These are phyloP conservation scores for Sugiyamaella paludigena DNA, from an alignment of 1,139 yeast genomes.

Conservation along the genomic window DNA sequence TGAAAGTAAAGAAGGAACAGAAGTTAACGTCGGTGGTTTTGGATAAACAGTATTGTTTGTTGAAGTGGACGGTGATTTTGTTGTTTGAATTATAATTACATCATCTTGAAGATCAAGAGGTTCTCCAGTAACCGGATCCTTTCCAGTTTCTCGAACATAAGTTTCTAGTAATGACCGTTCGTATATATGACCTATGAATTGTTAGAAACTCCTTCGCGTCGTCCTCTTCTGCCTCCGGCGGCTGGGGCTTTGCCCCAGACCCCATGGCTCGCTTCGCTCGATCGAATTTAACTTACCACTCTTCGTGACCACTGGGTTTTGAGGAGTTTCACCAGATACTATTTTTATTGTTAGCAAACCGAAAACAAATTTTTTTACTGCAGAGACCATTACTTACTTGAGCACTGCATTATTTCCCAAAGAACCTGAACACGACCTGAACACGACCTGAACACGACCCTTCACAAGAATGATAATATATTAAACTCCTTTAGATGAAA, in stretches of 20 bases:
- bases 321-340: conserved; percentile 68
- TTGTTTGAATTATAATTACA: conserved; percentile 44
- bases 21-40: conserved; percentile 52
- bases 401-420: conserved; percentile 29
- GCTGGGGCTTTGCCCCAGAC: too few species aligned
- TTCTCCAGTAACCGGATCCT: conserved; percentile 74
- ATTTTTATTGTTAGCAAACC: background rate
- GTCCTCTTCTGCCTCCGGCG: too few species aligned
- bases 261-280: background rate
- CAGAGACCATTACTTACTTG: conserved; percentile 32
- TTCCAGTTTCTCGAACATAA: conserved; percentile 62
- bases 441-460: too few species aligned
- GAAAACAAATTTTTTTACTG: too few species aligned
- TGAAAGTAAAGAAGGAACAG: conserved; percentile 75
- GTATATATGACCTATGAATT: conserved; percentile 49
- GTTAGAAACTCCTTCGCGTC: conserved; percentile 1
- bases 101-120: conserved; percentile 60
- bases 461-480: too few species aligned
- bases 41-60: conserved; percentile 39
- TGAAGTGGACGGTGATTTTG: background rate
- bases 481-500: too few species aligned
- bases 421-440: too few species aligned
- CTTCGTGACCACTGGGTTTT: conserved; percentile 69
- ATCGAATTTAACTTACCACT: conserved; percentile 46
- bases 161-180: conserved; percentile 61